Evolutionary conservation across 2,329 filamentous ascomycete genomes (phyloP).

Genomic region (Rhynchosporium secalis): DNA sequence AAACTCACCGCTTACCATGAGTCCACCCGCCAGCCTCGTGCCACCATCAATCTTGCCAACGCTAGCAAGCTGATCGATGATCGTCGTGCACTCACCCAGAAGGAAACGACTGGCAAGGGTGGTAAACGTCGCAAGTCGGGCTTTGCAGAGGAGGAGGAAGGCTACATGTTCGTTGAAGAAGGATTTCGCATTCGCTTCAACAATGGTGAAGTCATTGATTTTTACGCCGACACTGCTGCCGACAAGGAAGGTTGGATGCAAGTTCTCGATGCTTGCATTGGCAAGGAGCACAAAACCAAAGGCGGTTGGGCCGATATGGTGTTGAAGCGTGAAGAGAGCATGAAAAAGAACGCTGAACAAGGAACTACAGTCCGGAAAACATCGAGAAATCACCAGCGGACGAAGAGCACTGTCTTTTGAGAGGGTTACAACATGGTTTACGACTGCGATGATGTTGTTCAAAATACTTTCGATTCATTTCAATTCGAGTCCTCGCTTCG

Average conservation of each 20-base stretch:
- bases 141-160: constrained; percentile 97
- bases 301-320: constrained; percentile 69
- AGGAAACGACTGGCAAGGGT: constrained; percentile 73
- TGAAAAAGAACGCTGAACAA: constrained; percentile 31
- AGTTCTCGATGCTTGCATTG: constrained; percentile 70
- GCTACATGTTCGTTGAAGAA: constrained; percentile 99
- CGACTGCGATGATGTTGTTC: constrained; percentile 20
- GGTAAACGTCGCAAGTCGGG: constrained; percentile 87
- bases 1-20: constrained; percentile 97
- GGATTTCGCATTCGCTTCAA: constrained; percentile 98
- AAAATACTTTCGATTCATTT: constrained; percentile 11
- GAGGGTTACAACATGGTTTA: constrained; percentile 21
- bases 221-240: constrained; percentile 80
- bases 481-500: constrained; percentile 3
- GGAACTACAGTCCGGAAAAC: constrained; percentile 26
- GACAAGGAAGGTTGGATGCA: constrained; percentile 97
- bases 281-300: constrained; percentile 51
- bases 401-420: constrained; percentile 38
- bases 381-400: constrained; percentile 34
- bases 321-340: constrained; percentile 57
- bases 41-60: constrained; percentile 94
- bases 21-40: constrained; percentile 88
- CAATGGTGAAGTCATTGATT: constrained; percentile 77
- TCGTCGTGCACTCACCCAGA: constrained; percentile 77
- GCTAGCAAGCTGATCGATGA: constrained; percentile 93